A percentile compares a stretch with the other conserved stretches of the same genome.
phyloP scores from a whole-genome alignment of 2,329 filamentous ascomycete genomes.

The Trichoderma sp. region DNA sequence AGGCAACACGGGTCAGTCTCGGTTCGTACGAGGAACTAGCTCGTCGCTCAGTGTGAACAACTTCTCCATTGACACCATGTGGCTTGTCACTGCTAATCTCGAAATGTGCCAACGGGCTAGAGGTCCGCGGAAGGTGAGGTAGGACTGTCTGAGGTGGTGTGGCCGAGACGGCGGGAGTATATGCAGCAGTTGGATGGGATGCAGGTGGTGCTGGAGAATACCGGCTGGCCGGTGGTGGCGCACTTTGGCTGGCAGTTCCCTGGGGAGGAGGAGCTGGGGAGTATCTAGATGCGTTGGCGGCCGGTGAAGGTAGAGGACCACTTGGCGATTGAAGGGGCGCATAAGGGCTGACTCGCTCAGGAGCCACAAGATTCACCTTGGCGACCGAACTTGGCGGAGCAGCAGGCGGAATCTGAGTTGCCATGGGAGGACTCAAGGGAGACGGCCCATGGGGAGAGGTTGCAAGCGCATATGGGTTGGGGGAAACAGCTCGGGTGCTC shows the following conservation, averaged over 20 bases:
- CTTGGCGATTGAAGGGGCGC: slow-evolving; percentile 42
- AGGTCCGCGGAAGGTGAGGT: slow-evolving; percentile 61
- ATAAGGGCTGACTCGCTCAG: slow-evolving; percentile 53
- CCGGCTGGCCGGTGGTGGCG: slow-evolving; percentile 41
- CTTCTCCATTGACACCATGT: slow-evolving; percentile 38
- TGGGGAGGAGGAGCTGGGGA: slow-evolving; percentile 56
- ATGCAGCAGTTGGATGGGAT: slow-evolving; percentile 44
- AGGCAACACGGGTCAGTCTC: slow-evolving; percentile 52
- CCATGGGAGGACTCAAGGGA: slow-evolving; percentile 26
- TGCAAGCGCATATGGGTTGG: slow-evolving; percentile 28
- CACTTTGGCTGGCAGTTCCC: slow-evolving; percentile 39
- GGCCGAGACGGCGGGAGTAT: slow-evolving; percentile 34
- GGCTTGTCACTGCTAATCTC: slow-evolving; percentile 48
- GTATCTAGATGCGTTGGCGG: slow-evolving; percentile 49
- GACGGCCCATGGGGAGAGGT: slow-evolving; percentile 26
- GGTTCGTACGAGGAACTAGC: slow-evolving; percentile 54
- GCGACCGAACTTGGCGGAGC: slow-evolving; percentile 21
- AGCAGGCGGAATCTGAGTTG: slow-evolving; percentile 26
- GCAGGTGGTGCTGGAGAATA: slow-evolving; percentile 51
- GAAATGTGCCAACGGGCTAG: slow-evolving; percentile 63
- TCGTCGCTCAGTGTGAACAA: slow-evolving; percentile 44
- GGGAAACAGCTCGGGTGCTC: slow-evolving; percentile 43
- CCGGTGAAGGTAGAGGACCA: slow-evolving; percentile 32
- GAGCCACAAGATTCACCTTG: slow-evolving; percentile 47
- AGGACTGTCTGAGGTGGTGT: slow-evolving; percentile 46